phyloP scores from a whole-genome alignment of 1,284 basidiomycete genomes.

The Sporisorium scitamineum region DNA sequence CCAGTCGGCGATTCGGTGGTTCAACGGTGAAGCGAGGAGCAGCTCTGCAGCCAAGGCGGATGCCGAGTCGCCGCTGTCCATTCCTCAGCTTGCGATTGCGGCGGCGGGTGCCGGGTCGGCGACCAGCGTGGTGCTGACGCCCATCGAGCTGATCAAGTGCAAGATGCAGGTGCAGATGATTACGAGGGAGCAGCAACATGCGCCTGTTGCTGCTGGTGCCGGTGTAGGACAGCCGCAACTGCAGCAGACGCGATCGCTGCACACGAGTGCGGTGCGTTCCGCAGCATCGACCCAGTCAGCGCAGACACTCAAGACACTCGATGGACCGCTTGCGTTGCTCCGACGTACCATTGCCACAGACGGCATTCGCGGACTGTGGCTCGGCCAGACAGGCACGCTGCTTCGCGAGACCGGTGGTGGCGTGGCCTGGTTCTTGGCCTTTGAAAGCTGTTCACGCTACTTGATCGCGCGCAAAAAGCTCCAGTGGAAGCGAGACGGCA shows the following conservation, averaged over 20 bases:
- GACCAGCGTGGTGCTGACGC: conserved; percentile 87
- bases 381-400: conserved; percentile 82
- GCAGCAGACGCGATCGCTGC: conserved; percentile 27
- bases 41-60: conserved; percentile 66
- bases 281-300: conserved; percentile 4
- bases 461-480: conserved; percentile 45
- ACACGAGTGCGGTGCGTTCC: conserved; percentile 27
- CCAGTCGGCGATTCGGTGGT: conserved; percentile 75
- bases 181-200: conserved; percentile 70
- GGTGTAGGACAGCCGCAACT: conserved; percentile 54
- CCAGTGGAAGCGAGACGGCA: conserved; percentile 64
- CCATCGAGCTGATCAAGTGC: conserved; percentile 91
- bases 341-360: conserved; percentile 75
- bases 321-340: conserved; percentile 80
- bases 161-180: conserved; percentile 96
- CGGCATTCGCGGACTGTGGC: conserved; percentile 85
- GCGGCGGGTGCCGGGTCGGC: conserved; percentile 84
- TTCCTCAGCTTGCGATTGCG: conserved; percentile 79
- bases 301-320: conserved; percentile 63
- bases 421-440: conserved; percentile 87
- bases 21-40: conserved; percentile 40
- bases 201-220: conserved; percentile 45
- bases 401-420: conserved; percentile 88
- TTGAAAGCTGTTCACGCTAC: conserved; percentile 73
- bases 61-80: conserved; percentile 65